Evolutionary conservation across 1,284 basidiomycete species (phyloP), one percentile per base, ranked within the genome.

Genomic region (Chiua sp.): DNA sequence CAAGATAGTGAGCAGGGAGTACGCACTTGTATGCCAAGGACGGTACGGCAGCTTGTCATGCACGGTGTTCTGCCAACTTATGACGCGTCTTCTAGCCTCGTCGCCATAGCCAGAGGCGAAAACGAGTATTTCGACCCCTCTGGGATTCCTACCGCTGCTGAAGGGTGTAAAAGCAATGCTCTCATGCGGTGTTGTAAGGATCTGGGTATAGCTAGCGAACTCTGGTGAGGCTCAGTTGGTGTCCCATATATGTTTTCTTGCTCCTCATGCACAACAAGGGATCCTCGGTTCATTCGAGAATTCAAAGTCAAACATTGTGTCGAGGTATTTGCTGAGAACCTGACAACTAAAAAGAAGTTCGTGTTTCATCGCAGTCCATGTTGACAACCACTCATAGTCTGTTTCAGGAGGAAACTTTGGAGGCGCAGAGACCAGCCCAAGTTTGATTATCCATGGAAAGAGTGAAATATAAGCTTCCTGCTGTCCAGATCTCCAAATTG

Each of bases 161-260:
- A 99, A 74, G 95, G 92, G 0, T 94, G 93, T 79, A 99, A 98
- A 78, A 94, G 92, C 69, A 98, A 99, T 67, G 97, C 97, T 3
- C 81, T 99, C 44, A 98, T 98, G 96, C 84, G 97, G 37, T 98
- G 97, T 75, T 98, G 95, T 80, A 99, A 99, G 74, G 97, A 99
- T 72, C 79, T 99, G 39, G 97, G 97, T 8, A 85, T 99, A 65
- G 97, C 97, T 0, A 96, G 93, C 70, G 97, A 98, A 78, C 87
- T 99, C 37, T 99, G 97, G 96, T 94, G 68, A 63, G 3, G 64
- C 22, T 39, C 1, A 18, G 11, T 6, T 7, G 35, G 35, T 37
- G 15, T 37, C 3, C 35, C 16, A 1, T 10, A 2, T 6, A 7
- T 3, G 4, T 49, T 49, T 20, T 42, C 49, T 53, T 16, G 51